Evolutionary conservation across 1,284 basidiomycete species (phyloP), one percentile per base, ranked within the genome.

Genomic region (Cerioporus squamosus): DNA sequence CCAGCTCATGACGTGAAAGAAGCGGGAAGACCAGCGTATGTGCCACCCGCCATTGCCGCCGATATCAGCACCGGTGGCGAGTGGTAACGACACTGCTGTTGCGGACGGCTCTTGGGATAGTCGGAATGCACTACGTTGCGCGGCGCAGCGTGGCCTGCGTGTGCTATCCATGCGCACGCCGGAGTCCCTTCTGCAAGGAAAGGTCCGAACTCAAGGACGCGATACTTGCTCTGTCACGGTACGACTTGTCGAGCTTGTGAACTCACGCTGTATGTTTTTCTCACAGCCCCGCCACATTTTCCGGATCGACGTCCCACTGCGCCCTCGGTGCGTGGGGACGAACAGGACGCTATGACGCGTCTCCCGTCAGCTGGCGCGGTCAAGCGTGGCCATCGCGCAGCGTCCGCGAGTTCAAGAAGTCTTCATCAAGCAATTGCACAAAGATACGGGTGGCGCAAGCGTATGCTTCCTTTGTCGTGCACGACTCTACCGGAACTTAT

Each of bases 281-380:
- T 22, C 59, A 59, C 54, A 43, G 51, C 62, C 55, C 57, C 53
- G 62, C 62, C 59, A 59, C 62, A 64, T 59, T 64, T 61, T 52
- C 15, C 62, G 57, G 59, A 14, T 20, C 29, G 45, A 26, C 39
- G 14, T 20, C 47, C 17, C 48, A 47, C 24, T 39, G 22, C 44
- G 23, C 23, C 33, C 29, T 43, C 23, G 23, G 31, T 2, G 31
- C 22, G n/a, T 31, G 52, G n/a, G 22, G 48, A 55, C 5, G 15
- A 17, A 46, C 26, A 24, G 18, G 10, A 10, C 26, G 45, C 26
- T 24, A 31, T 26, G 44, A 44, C 44, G 44, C 44, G 24, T 5
- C 2, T 22, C 44, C 1, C 15, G 40, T 42, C 40, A 18, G 40
- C 40, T 42, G 40, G 17, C 40, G 40, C 20, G 20, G 40, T 42